phyloP scores from a whole-genome alignment of 2,329 filamentous ascomycete genomes.

The Botrytis fragariae region DNA sequence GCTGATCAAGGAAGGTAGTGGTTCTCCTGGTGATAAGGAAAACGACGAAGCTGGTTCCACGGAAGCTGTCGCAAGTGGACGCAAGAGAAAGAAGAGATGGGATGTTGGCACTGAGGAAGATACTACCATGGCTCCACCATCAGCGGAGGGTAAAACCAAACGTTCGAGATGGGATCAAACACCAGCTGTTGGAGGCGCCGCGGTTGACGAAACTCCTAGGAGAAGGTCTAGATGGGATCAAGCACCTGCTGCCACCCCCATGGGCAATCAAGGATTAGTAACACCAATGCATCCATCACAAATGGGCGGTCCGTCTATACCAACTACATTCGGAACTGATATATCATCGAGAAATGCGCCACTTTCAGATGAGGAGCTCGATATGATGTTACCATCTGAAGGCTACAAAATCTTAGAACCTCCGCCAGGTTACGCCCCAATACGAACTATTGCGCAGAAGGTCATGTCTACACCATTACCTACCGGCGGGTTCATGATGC shows the following conservation, averaged over 20 bases:
- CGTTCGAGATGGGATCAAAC: conserved; percentile 87
- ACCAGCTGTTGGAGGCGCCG: conserved; percentile 54
- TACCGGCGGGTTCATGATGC: conserved; percentile 92
- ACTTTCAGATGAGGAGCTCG: conserved; percentile 89
- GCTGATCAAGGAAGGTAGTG: conserved; percentile 60
- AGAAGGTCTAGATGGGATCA: conserved; percentile 90
- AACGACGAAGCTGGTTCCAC: conserved; percentile 68
- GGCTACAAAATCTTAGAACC: conserved; percentile 91
- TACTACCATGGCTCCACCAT: conserved; percentile 47
- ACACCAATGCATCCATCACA: conserved; percentile 75
- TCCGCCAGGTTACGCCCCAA: conserved; percentile 86
- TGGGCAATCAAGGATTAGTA: conserved; percentile 69
- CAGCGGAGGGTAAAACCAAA: conserved; percentile 56
- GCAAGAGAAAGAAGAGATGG: conserved; percentile 94
- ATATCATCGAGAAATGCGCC: conserved; percentile 75
- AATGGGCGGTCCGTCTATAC: conserved; percentile 48
- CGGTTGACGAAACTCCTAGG: conserved; percentile 60
- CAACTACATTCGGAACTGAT: conserved; percentile 75
- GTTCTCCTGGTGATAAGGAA: conserved; percentile 59
- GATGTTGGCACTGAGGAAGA: conserved; percentile 66
- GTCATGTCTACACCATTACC: conserved; percentile 70
- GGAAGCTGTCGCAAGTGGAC: conserved; percentile 58
- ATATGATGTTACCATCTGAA: conserved; percentile 83
- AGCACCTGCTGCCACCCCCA: conserved; percentile 76
- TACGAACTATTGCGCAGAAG: conserved; percentile 73